Evolutionary conservation across 2,329 filamentous ascomycete genomes (phyloP).

Genomic region (Alternaria metachromatica): DNA sequence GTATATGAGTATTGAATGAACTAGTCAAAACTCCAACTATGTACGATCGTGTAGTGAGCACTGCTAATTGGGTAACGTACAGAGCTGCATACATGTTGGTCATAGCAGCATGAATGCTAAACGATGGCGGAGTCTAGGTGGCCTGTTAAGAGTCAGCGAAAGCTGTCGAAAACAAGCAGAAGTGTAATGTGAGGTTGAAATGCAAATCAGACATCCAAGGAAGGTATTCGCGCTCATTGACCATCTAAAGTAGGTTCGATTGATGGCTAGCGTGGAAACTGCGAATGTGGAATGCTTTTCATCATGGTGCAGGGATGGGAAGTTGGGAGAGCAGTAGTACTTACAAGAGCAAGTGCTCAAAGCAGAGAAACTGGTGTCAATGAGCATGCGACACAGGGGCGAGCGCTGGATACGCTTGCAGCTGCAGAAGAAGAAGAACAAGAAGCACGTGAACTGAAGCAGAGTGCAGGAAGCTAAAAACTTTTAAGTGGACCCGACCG

Average conservation of each 20-base stretch:
- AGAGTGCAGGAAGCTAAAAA: conserved; percentile 10
- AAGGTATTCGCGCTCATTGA: conserved; percentile 71
- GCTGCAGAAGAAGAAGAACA: conserved; percentile 1
- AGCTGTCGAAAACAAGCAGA: background rate
- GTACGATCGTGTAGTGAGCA: background rate
- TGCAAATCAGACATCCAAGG: conserved; percentile 76
- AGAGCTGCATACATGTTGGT: background rate
- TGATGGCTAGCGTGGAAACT: conserved; percentile 84
- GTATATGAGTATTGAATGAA: conserved; percentile 13
- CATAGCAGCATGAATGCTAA: background rate
- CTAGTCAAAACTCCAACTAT: background rate
- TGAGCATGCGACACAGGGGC: background rate
- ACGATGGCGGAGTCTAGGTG: conserved; percentile 9
- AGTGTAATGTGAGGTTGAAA: background rate
- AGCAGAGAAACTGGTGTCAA: background rate
- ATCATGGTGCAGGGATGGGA: conserved; percentile 59
- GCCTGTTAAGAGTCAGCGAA: conserved; percentile 2
- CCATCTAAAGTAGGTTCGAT: conserved; percentile 67
- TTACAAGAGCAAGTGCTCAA: conserved; percentile 3
- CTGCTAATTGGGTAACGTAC: background rate
- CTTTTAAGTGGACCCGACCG: conserved; percentile 8
- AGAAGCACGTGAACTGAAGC: background rate
- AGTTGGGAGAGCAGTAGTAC: background rate
- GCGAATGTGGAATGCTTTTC: conserved; percentile 79
- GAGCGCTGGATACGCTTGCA: background rate